Percentiles rank a stretch among this genome's conserved stretches.
These are phyloP conservation scores for Ogataea glucozyma DNA, from an alignment of 805 yeast genomes.

Conservation along the genomic window DNA sequence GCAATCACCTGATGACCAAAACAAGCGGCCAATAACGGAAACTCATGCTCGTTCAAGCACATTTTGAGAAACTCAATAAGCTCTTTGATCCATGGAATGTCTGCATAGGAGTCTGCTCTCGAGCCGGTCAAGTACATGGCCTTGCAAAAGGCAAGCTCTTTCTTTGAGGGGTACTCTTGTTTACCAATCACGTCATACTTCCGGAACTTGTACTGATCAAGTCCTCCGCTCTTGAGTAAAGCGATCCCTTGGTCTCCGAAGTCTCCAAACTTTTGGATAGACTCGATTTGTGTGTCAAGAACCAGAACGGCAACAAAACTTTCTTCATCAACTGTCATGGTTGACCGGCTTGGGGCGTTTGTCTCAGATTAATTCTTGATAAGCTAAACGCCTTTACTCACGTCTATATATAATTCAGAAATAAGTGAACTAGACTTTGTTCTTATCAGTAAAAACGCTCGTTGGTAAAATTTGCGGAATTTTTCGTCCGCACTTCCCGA, in stretches of 20 bases:
- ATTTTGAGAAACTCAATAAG: conserved; percentile 39
- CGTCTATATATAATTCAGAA: no score
- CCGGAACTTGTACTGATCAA: conserved; percentile 25
- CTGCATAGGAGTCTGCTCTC: conserved; percentile 46
- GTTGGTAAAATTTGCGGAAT: not conserved
- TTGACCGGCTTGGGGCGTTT: not conserved
- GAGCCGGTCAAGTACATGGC: conserved; percentile 58
- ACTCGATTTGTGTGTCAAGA: conserved; percentile 18
- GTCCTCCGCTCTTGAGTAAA: conserved; percentile 33
- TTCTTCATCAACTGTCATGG: not conserved
- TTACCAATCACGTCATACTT: conserved; percentile 41
- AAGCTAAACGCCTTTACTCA: no score
- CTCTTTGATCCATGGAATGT: conserved; percentile 44
- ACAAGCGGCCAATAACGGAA: conserved; percentile 73
- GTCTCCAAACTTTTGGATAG: conserved; percentile 42
- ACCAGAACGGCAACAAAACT: conserved; percentile 18
- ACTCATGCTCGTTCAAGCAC: conserved; percentile 19
- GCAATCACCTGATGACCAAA: conserved; percentile 89
- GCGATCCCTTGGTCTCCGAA: conserved; percentile 49
- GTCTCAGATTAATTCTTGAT: not conserved
- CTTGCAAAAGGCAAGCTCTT: conserved; percentile 29
- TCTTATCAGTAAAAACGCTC: not conserved
- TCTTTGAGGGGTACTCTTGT: conserved; percentile 25
- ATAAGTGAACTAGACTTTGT: not conserved
- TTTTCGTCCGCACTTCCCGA: not conserved